Conservation (phyloP, 495 filamentous ascomycete genomes). For the Diplogelasinospora grovesii region DNA sequence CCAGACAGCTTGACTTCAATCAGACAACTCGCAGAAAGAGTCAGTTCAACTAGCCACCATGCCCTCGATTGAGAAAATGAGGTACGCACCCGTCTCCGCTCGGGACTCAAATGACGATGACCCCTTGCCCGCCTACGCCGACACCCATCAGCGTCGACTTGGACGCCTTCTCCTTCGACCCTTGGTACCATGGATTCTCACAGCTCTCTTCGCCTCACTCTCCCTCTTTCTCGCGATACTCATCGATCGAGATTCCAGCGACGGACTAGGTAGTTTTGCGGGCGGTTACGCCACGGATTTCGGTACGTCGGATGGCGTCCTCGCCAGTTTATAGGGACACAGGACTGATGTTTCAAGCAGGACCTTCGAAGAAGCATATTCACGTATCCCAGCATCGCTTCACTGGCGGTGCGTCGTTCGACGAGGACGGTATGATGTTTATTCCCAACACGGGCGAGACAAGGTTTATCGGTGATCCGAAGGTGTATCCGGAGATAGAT, state of each 20-base stretch:
- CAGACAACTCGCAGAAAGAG: too few relatives aligned
- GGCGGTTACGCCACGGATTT: not conserved
- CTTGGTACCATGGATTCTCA: not conserved
- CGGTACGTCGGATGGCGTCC: not conserved
- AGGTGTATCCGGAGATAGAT: not conserved
- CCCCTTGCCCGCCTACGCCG: too few relatives aligned
- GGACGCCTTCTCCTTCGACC: slow-evolving; percentile 30
- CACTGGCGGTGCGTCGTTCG: not conserved
- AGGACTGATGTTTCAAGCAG: not conserved
- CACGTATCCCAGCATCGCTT: not conserved
- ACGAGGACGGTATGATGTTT: not conserved
- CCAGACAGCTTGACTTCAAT: too few relatives aligned
- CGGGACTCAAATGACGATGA: too few relatives aligned
- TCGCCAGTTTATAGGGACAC: not conserved
- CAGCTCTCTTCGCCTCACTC: not conserved
- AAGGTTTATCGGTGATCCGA: not conserved
- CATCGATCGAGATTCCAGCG: not conserved
- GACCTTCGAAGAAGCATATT: not conserved
- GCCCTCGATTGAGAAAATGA: too few relatives aligned
- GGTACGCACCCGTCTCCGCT: too few relatives aligned
- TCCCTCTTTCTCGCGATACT: not conserved
- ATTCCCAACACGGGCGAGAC: not conserved
- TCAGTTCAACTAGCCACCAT: too few relatives aligned
- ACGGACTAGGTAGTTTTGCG: not conserved
- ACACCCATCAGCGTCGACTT: too few relatives aligned